phyloP scores from a whole-genome alignment of 2,329 filamentous ascomycete genomes.

The Diaporthe ilicicola region DNA sequence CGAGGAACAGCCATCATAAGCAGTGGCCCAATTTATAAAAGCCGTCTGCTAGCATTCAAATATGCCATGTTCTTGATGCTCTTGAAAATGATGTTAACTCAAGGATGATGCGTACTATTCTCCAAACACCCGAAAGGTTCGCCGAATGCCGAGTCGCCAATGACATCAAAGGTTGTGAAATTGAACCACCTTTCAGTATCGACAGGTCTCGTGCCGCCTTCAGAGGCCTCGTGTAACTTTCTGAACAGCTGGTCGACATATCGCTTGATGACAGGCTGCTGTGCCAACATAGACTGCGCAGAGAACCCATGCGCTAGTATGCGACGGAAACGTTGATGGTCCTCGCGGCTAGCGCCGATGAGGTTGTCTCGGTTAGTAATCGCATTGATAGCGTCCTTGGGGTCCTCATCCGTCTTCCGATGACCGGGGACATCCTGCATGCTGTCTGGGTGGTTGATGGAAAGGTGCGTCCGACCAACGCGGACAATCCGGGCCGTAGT shows the following conservation, averaged over 20 bases:
- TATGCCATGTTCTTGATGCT: too few relatives aligned
- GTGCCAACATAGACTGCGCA: neutral
- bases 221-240: too few relatives aligned
- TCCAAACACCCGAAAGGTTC: conserved; percentile 18
- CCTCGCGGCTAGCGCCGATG: neutral
- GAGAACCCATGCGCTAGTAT: conserved; percentile 20
- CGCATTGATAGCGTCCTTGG: conserved; percentile 1
- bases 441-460: conserved; percentile 7
- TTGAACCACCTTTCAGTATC: conserved; percentile 40
- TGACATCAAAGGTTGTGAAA: conserved; percentile 44
- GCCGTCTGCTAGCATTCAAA: too few relatives aligned
- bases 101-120: neutral
- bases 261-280: too few relatives aligned
- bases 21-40: too few relatives aligned
- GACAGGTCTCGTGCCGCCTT: neutral
- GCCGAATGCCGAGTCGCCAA: conserved; percentile 18
- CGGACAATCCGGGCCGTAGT: conserved; percentile 26
- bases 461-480: conserved; percentile 7
- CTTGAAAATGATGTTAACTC: neutral
- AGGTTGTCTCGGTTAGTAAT: conserved; percentile 1
- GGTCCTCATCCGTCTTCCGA: conserved; percentile 11
- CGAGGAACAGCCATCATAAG: too few relatives aligned
- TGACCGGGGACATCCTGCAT: conserved; percentile 11
- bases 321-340: conserved; percentile 19
- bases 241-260: too few relatives aligned